Base-by-base conservation (phyloP, 2,329 filamentous ascomycete species). In the Neonectria faginata region DNA sequence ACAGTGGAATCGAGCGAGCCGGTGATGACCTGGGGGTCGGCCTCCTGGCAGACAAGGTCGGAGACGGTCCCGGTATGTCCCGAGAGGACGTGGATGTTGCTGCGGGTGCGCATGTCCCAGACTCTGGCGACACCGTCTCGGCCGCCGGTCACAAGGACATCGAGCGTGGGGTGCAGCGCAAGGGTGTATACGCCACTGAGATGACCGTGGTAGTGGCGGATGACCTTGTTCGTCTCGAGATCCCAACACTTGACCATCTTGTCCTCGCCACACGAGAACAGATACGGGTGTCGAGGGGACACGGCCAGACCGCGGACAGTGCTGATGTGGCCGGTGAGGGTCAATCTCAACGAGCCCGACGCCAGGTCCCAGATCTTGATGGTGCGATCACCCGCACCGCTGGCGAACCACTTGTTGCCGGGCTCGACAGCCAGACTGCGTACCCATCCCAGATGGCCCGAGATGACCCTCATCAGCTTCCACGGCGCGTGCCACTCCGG, bases 231-330 rank as follows among this genome's bases (percentile, higher is more conserved):
- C n/a, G 95, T 97, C 80, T 99, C 96, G 70, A 99, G 83, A 82
- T 99, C 96, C 96, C 96, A 99, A 82, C 96, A 99, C 81, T 99
- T 99, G 67, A 99, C 96, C 94, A 97, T 97, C 84, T 99, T 99
- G 79, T 99, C 96, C 80, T 99, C 96, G 63, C 93, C 97, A 75
- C 96, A 99, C 11, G 94, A 97, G 80, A 99, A 99, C 10, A 99
- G 86, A 76, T 99, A 99, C 0, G 96, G 97, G 80, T 99, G 96
- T 51, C 96, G 86, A 16, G 94, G 92, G 20, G 93, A 97, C 8
- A 99, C 93, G 0, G 95, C 96, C 52, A 99, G 86, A 2, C 96
- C 96, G 57, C 94, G 90, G 1, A 97, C 94, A 5, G 93, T 97
- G 53, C 93, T 97, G 74, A 97, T 97, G 79, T 97, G 95, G 39